These are phyloP conservation scores for Aspergillus ellipticus DNA, from an alignment of 495 filamentous ascomycete species.

Conservation along the genomic window DNA sequence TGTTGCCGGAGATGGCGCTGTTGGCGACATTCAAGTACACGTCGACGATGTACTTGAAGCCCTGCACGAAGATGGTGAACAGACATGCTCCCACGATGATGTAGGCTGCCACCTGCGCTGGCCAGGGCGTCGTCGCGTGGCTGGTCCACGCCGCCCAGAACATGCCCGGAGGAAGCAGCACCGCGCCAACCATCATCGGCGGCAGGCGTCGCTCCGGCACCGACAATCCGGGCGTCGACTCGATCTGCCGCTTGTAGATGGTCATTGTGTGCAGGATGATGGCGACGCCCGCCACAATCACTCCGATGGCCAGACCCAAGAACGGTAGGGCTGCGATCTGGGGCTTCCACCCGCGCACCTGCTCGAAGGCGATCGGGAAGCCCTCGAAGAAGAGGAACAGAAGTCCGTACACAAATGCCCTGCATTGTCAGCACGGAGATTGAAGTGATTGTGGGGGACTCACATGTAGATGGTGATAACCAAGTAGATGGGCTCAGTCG, in stretches of 20 bases:
- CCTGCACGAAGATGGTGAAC: neutral
- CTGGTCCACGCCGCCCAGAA: neutral
- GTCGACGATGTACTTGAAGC: neutral
- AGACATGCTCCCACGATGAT: neutral
- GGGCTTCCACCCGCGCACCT: slow-evolving; percentile 41
- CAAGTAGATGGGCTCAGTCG: slow-evolving; percentile 59
- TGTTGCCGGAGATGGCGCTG: neutral
- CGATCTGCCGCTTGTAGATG: neutral
- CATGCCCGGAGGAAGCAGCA: neutral
- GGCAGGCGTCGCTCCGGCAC: neutral
- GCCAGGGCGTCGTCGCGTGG: neutral
- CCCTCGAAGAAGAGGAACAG: slow-evolving; percentile 58
- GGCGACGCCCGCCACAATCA: neutral
- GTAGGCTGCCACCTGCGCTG: neutral
- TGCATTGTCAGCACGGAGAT: neutral
- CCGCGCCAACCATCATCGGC: neutral
- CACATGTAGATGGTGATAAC: slow-evolving; percentile 60
- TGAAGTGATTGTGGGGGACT: slow-evolving; percentile 34
- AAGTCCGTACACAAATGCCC: slow-evolving; percentile 54
- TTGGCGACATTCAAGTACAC: neutral
- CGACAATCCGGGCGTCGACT: neutral
- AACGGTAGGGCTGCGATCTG: neutral
- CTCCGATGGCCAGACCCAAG: neutral
- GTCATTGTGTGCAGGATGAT: neutral
- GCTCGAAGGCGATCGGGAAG: slow-evolving; percentile 52